A percentile compares a stretch with the other conserved stretches of the same genome.
Conservation (phyloP, 2,329 filamentous ascomycete species). For the Macrophomina phaseolina region DNA sequence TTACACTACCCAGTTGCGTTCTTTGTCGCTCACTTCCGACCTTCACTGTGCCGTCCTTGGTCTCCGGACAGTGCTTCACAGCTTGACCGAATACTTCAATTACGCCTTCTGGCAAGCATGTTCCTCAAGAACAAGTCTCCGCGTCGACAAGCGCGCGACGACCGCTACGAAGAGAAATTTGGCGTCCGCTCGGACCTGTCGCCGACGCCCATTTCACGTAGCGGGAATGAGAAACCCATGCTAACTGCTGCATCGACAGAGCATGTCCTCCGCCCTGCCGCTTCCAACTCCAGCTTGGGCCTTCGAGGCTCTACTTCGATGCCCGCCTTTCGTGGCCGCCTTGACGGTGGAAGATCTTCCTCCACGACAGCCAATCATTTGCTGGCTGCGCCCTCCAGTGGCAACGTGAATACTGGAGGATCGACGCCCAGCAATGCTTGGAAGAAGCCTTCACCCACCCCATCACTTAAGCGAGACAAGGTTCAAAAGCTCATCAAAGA, state of each 20-base stretch:
- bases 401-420: not conserved
- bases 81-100: not conserved
- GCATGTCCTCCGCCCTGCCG: conserved; percentile 49
- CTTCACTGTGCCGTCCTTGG: not conserved
- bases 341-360: conserved; percentile 4
- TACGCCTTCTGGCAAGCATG: not conserved
- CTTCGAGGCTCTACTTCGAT: conserved; percentile 8
- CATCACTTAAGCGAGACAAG: conserved; percentile 57
- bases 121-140: not conserved
- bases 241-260: conserved; percentile 34
- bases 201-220: not conserved
- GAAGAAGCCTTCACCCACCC: conserved; percentile 54
- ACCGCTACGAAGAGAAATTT: conserved; percentile 12
- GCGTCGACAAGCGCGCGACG: not conserved
- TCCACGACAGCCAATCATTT: not conserved
- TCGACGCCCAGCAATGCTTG: conserved; percentile 25
- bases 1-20: not conserved
- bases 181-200: not conserved
- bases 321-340: conserved; percentile 6
- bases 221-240: not conserved
- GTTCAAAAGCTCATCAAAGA: conserved; percentile 57
- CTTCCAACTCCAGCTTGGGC: conserved; percentile 36
- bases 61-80: not conserved
- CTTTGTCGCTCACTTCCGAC: not conserved
- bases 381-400: not conserved